Percentiles rank a stretch among this genome's conserved stretches.
These are phyloP conservation scores for Ophiobolus disseminans DNA, from an alignment of 2,329 filamentous ascomycete genomes.

Conservation along the genomic window DNA sequence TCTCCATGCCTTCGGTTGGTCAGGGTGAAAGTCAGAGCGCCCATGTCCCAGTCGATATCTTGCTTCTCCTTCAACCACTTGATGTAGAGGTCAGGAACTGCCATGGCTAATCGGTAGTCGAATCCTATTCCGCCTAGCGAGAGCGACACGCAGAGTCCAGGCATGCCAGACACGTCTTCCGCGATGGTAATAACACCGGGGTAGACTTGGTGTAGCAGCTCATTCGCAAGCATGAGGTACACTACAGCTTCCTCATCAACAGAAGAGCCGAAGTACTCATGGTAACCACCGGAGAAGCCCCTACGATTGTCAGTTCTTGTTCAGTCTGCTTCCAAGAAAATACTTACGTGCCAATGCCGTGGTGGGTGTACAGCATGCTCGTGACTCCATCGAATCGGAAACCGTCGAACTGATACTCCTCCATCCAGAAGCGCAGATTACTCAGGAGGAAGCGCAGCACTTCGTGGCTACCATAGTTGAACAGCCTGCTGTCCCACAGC, in stretches of 20 bases:
- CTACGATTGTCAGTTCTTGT: conserved; percentile 55
- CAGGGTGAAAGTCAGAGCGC: conserved; percentile 81
- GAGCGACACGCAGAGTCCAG: conserved; percentile 86
- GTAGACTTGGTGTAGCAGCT: conserved; percentile 91
- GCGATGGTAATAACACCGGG: conserved; percentile 89
- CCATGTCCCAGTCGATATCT: conserved; percentile 92
- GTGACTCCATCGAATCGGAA: conserved; percentile 98
- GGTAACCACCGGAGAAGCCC: conserved; percentile 96
- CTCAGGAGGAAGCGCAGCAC: conserved; percentile 94
- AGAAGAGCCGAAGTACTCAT: conserved; percentile 90
- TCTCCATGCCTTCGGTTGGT: conserved; percentile 94
- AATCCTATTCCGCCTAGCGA: conserved; percentile 92
- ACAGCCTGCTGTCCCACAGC: conserved; percentile 93
- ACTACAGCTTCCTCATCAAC: conserved; percentile 94
- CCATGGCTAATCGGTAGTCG: conserved; percentile 97
- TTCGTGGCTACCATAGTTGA: conserved; percentile 96
- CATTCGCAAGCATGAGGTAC: conserved; percentile 95
- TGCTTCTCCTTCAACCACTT: conserved; percentile 94
- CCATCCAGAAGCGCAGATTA: conserved; percentile 98
- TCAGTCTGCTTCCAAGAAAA: background rate
- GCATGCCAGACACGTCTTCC: conserved; percentile 98
- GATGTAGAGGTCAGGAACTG: conserved; percentile 98
- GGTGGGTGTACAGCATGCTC: conserved; percentile 95
- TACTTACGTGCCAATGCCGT: conserved; percentile 93
- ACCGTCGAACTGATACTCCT: conserved; percentile 94